Conservation (phyloP, 441 rosid genomes). For the Viola pubescens region DNA sequence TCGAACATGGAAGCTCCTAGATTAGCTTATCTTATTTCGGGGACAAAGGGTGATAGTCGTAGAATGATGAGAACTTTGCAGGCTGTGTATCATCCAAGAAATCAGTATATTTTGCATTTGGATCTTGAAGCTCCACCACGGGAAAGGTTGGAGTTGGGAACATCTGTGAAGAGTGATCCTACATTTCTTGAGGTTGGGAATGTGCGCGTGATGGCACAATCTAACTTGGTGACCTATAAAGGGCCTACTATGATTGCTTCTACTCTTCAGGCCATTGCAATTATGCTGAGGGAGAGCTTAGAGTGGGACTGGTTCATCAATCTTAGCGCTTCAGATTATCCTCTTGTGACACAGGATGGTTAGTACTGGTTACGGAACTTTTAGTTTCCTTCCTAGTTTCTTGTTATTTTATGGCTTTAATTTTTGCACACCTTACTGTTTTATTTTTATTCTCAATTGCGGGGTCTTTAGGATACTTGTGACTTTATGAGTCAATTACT, state of each 20-base stretch:
- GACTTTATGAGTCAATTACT: no score
- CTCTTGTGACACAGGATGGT: constrained; percentile 95
- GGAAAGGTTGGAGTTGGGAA: constrained; percentile 69
- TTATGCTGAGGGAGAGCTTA: constrained; percentile 71
- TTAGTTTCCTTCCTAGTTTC: not conserved
- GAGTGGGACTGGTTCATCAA: constrained; percentile 97
- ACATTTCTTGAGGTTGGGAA: constrained; percentile 69
- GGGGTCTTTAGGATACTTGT: no score
- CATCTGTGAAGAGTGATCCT: constrained; percentile 61
- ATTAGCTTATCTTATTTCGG: constrained; percentile 87
- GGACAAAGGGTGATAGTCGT: constrained; percentile 86
- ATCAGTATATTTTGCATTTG: constrained; percentile 87
- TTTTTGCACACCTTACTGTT: not conserved
- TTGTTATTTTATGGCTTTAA: not conserved
- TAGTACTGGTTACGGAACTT: constrained; percentile 23
- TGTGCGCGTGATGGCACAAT: constrained; percentile 82
- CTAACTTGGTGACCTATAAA: constrained; percentile 87
- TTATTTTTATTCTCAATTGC: no score
- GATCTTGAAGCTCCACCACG: constrained; percentile 95
- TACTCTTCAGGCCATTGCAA: constrained; percentile 87
- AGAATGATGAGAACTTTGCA: constrained; percentile 96
- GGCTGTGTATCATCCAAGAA: constrained; percentile 93
- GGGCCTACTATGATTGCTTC: constrained; percentile 94
- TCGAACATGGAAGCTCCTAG: constrained; percentile 51
- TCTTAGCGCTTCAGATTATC: constrained; percentile 93